Percentiles rank a stretch among this genome's conserved stretches.
These are phyloP conservation scores for Tylopilus felleus DNA, from an alignment of 768 basidiomycete genomes.

Conservation along the genomic window DNA sequence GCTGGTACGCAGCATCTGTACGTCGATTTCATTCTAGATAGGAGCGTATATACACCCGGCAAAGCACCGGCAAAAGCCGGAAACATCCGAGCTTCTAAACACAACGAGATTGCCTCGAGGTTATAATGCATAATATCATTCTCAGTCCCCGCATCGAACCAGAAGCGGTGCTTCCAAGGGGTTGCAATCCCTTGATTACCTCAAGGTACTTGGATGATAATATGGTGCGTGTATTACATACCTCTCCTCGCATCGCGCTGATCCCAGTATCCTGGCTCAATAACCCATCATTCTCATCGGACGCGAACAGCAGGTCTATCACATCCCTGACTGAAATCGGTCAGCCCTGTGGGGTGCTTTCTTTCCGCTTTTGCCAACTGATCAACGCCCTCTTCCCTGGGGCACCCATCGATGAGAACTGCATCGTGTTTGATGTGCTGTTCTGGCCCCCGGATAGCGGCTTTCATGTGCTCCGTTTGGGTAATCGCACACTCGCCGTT, in stretches of 20 bases:
- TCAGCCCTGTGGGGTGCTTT: neutral
- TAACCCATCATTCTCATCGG: neutral
- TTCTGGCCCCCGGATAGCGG: neutral
- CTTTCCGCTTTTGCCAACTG: slow-evolving; percentile 10
- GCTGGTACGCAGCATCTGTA: neutral
- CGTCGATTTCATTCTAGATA: too few species aligned
- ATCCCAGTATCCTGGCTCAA: neutral
- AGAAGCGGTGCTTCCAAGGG: too few species aligned
- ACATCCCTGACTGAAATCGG: neutral
- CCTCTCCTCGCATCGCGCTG: neutral
- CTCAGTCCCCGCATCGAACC: too few species aligned
- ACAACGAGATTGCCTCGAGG: slow-evolving; percentile 9
- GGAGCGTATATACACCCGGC: too few species aligned
- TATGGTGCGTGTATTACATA: neutral
- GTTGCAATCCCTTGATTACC: too few species aligned
- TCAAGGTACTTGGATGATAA: neutral
- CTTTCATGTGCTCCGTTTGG: slow-evolving; percentile 2
- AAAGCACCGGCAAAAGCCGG: neutral
- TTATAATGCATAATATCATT: too few species aligned
- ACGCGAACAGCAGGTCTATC: neutral
- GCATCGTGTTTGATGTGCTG: slow-evolving; percentile 17
- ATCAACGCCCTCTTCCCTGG: neutral
- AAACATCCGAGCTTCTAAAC: neutral
- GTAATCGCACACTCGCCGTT: neutral
- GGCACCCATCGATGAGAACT: slow-evolving; percentile 6